Evolutionary conservation across 2,329 filamentous ascomycete species (phyloP), one percentile per base, ranked within the genome.

Genomic region (Trichoderma sp.): DNA sequence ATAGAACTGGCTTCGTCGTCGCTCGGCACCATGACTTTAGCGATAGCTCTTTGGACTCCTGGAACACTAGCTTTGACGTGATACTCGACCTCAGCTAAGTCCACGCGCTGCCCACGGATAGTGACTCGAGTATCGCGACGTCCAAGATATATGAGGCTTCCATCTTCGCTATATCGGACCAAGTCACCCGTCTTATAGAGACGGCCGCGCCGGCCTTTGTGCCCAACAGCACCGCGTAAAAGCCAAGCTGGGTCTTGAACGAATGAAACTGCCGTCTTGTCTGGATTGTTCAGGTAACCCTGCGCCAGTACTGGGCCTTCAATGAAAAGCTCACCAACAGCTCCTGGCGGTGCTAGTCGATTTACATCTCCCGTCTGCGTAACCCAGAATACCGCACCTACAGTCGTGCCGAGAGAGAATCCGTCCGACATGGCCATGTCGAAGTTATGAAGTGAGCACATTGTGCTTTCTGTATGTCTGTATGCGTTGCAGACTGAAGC

Each of bases 111-210:
- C 24, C 91, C 91, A 24, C 87, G 85, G 9, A 91, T 81, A 80
- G 91, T 91, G 63, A 91, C 85, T 79, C 91, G 89, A 0, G 85
- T 84, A 77, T 91, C 89, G 76, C 88, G 89, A n/a, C 89, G 84
- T 56, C 88, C 89, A 62, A 88, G 78, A 73, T 85, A 88, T 0
- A 83, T 77, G 12, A 89, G 78, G 29, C 79, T 79, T 0, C 84
- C 84, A 68, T 87, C 83, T 0, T 80, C 79, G 38, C 84, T 79
- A 38, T 87, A 87, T 35, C 80, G 80, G 2, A 82, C 87, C 11
- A 89, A 81, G 76, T 89, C 87, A 7, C 87, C 87, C 2, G 87
- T 88, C 74, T 85, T 85, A 78, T 88, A 89, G 6, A 85, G 76
- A 6, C 9, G 67, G 75, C 71, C 71, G 24, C 60, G 74, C 87